These are phyloP conservation scores for Blastobotrys aristatus DNA, from an alignment of 1,139 yeast species.

Conservation along the genomic window DNA sequence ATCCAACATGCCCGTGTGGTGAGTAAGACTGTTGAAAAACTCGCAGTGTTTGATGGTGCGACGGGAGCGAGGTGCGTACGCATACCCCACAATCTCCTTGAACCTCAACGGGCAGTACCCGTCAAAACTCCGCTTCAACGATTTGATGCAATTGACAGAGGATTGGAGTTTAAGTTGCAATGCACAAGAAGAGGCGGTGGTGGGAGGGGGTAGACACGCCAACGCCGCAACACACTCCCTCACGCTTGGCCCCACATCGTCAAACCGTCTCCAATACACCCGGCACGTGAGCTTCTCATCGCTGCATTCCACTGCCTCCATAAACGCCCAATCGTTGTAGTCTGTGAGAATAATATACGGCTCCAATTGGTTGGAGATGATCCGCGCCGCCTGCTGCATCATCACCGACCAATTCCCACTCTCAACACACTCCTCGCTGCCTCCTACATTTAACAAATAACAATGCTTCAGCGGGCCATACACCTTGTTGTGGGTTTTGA, in stretches of 20 bases:
- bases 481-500: background rate
- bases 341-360: constrained; percentile 19
- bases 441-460: background rate
- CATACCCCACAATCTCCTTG: constrained; percentile 3
- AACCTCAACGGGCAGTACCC: background rate
- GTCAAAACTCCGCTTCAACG: background rate
- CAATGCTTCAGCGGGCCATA: background rate
- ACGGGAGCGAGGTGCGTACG: background rate
- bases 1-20: background rate
- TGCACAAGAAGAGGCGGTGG: background rate
- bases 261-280: constrained; percentile 1
- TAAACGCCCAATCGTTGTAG: constrained; percentile 22
- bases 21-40: background rate
- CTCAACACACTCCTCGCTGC: too few relatives aligned
- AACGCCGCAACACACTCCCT: constrained; percentile 17
- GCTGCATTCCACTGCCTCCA: constrained; percentile 12
- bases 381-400: constrained; percentile 7
- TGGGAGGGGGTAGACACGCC: background rate
- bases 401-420: background rate
- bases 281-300: background rate
- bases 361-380: background rate
- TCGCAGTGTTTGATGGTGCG: constrained; percentile 2
- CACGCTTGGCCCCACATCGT: constrained; percentile 14
- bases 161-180: constrained; percentile 4
- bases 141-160: background rate